Evolutionary conservation across 495 filamentous ascomycete species (phyloP), one percentile per base, ranked within the genome.

Genomic region (Aspergillus leporis): DNA sequence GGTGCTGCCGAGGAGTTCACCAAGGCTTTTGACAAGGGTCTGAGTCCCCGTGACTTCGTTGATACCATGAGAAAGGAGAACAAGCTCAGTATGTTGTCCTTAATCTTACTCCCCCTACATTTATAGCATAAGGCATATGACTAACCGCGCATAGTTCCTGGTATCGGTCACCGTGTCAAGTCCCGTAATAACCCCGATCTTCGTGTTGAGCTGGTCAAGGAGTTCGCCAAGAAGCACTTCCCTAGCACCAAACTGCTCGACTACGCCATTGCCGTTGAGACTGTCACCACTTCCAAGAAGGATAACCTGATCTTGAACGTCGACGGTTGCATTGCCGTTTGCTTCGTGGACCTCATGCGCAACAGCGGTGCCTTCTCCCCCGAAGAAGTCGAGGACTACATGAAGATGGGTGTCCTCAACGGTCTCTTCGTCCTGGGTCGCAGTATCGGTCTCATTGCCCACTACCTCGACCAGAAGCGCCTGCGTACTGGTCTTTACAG

Each of bases 291-390:
- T 9, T 96, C 92, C 63, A 98, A 98, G 89, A 98, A 98, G 85
- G 94, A 98, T 81, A 98, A 98, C 85, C 87, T 98, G 58, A 98
- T 98, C 67, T 88, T 98, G 62, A 98, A 98, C 83, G 94, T 98
- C 54, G 94, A 98, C 74, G 94, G 94, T 62, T 96, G 91, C 74
- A 86, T 98, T 65, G 94, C 94, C 64, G 94, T 98, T 70, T 98
- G 93, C 87, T 98, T 98, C 76, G 92, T 98, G 56, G 94, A 98
- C 66, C 79, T 98, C 61, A 85, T 98, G 78, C 90, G 95, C 77
- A 93, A 96, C 86, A 97, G 92, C 73, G 94, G 94, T 78, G 94
- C 94, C 55, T 98, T 98, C 86, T 78, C 74, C 51, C 52, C 73
- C 30, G 78, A 82, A 58, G 86, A 90, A 65, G 72, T 77, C 21